Evolutionary conservation across 306 rosid genomes (phyloP).

Genomic region (Adenanthera pavonina): DNA sequence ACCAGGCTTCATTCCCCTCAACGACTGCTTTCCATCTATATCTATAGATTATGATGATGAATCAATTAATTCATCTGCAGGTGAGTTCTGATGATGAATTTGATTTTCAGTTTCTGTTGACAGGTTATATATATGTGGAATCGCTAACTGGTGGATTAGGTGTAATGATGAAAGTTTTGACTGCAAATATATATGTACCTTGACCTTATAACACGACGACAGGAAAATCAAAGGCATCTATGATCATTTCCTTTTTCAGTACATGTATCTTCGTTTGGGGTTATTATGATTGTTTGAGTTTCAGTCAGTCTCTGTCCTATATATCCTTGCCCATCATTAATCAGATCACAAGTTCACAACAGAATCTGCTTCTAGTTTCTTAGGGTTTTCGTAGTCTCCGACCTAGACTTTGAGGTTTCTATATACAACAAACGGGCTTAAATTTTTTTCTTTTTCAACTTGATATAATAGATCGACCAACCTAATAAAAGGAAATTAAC

Average conservation of each 20-base stretch:
- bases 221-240: constrained; percentile 44
- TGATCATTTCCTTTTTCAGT: constrained; percentile 43
- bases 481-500: background rate
- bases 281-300: constrained; percentile 16
- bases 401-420: constrained; percentile 1
- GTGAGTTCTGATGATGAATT: constrained; percentile 31
- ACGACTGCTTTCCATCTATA: constrained; percentile 54
- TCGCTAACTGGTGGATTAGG: constrained; percentile 34
- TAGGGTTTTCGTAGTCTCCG: constrained; percentile 44
- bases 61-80: constrained; percentile 34
- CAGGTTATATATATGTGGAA: background rate
- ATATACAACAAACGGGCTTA: background rate
- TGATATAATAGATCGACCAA: background rate
- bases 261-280: constrained; percentile 25
- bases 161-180: constrained; percentile 54
- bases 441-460: constrained; percentile 19
- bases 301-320: constrained; percentile 24
- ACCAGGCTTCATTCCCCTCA: constrained; percentile 96
- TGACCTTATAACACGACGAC: constrained; percentile 27
- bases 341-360: constrained; percentile 32
- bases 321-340: constrained; percentile 31
- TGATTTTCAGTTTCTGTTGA: background rate
- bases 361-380: constrained; percentile 31
- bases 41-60: background rate
- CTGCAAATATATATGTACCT: constrained; percentile 24